Base-by-base conservation (phyloP, 768 basidiomycete genomes). In the Lactarius pseudohatsudake region DNA sequence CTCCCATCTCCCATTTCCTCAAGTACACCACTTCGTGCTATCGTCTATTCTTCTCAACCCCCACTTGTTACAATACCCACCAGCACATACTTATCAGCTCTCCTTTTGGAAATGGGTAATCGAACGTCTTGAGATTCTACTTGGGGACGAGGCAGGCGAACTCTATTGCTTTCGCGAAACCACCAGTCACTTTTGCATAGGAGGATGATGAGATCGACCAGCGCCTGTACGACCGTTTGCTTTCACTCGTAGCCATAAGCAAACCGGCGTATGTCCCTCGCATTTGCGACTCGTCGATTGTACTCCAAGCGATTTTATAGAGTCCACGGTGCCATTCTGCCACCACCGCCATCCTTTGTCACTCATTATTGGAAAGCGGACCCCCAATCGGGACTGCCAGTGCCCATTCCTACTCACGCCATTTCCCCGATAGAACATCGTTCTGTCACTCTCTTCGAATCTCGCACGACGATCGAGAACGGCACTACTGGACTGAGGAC, bases 401-500 rank as follows among this genome's bases (percentile, higher is more conserved):
- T n/a, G n/a, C 41, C 40, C 16, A 20, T 20, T 2, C 53, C 53
- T 16, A 22, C 53, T n/a, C 32, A 34, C 18, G 54, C 38, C 22
- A 58, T 54, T 3, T 53, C 65, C 20, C 53, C 68, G 5, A 36
- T 45, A 20, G 64, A 73, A 26, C 81, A 78, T 67, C 78, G 80
- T 56, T 81, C 75, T 4, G 77, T 81, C 20, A 91, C 91, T 0
- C 76, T 93, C 2, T 76, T 89, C 10, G 91, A 94, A 75, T 91
- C 91, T 1, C 84, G 86, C 8, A 88, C 85, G 2, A 85, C 81
- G 3, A 86, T 92, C 34, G 90, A 92, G 74, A 79, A 79, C 50
- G 91, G 92, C 0, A 93, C 90, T 0, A 93, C 91, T 1, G 91
- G 92, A 15, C 76, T 93, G 57, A 81, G 89, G 62, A 94, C 91